These are phyloP conservation scores for Exophiala sideris DNA, from an alignment of 2,329 filamentous ascomycete species.

Conservation along the genomic window DNA sequence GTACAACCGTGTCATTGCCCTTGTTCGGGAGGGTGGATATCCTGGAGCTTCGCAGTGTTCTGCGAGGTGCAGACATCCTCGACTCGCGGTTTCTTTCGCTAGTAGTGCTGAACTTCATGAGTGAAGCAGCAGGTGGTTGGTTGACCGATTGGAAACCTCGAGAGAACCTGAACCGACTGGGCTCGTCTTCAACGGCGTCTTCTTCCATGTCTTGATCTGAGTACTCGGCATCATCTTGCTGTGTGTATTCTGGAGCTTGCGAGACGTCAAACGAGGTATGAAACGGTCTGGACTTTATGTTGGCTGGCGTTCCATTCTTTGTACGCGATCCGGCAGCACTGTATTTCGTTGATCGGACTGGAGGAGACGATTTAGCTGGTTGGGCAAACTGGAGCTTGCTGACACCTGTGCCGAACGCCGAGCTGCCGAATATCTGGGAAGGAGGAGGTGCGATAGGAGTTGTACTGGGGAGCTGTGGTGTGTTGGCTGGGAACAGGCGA, in stretches of 20 bases:
- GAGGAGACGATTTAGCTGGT: constrained; percentile 40
- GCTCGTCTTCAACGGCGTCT: constrained; percentile 40
- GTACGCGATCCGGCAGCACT: constrained; percentile 32
- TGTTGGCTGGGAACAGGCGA: constrained; percentile 19
- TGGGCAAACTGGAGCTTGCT: constrained; percentile 38
- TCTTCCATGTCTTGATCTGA: constrained; percentile 31
- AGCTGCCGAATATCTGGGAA: constrained; percentile 51
- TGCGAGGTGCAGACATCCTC: constrained; percentile 25
- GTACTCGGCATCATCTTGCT: constrained; percentile 14
- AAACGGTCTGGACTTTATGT: constrained; percentile 5
- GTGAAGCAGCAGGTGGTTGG: constrained; percentile 15
- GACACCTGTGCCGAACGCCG: constrained; percentile 42
- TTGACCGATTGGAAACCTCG: constrained; percentile 11
- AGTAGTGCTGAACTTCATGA: constrained; percentile 40
- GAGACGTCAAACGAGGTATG: constrained; percentile 15
- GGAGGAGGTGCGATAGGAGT: constrained; percentile 55
- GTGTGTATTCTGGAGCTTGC: constrained; percentile 8
- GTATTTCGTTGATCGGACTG: constrained; percentile 33
- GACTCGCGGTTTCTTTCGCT: constrained; percentile 38
- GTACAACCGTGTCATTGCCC: constrained; percentile 61
- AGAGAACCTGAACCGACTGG: constrained; percentile 9
- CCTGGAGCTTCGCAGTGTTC: constrained; percentile 15
- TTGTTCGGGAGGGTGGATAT: constrained; percentile 33
- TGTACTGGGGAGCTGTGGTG: constrained; percentile 25
- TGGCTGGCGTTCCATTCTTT: constrained; percentile 28